Base-by-base conservation (phyloP, 106 monocot genomes). In the Dendrobium nobile region DNA sequence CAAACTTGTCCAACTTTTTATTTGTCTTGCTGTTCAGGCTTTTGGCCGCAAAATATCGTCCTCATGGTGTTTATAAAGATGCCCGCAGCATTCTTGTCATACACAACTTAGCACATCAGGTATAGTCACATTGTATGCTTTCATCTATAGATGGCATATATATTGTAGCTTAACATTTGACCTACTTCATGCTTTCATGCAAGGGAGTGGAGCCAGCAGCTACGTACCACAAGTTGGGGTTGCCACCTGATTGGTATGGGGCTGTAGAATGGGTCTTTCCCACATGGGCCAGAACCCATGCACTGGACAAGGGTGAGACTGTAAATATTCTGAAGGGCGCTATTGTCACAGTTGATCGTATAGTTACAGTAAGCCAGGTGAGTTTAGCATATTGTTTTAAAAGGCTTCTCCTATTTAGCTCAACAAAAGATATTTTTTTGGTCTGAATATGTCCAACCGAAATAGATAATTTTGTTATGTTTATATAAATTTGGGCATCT, bases 31-130 rank as follows among this genome's bases (percentile, higher is more conserved):
- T 31, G 5, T 81, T 73, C 75, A 97, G 96, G 58, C 92, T 97
- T 80, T 77, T 97, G 77, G 86, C 83, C 51, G 92, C 96, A 77
- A 97, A 97, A 68, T 97, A 94, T 72, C 91, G 96, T 45, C 92
- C 93, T 76, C 55, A 88, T 86, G 94, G 94, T 81, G 90, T 97
- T 80, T 97, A 94, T 77, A 90, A 85, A 84, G 87, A 90, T 81
- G 88, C 92, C 27, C 89, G 94, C 65, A 84, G 90, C 83, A 89
- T 97, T 87, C 89, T 94, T 84, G 85, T 90, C 41, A 94, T 97
- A 78, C 96, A 97, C 85, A 97, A 97, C 76, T 75, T 97, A 82
- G 87, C 90, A 28, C 96, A 97, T 87, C 94, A 97, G 94, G 96
- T 94, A 86, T 41, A 42, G 17, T 31, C 37, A 47, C 37, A 41